Base-by-base conservation (phyloP, 805 yeast species). In the Blastobotrys muscicola region DNA sequence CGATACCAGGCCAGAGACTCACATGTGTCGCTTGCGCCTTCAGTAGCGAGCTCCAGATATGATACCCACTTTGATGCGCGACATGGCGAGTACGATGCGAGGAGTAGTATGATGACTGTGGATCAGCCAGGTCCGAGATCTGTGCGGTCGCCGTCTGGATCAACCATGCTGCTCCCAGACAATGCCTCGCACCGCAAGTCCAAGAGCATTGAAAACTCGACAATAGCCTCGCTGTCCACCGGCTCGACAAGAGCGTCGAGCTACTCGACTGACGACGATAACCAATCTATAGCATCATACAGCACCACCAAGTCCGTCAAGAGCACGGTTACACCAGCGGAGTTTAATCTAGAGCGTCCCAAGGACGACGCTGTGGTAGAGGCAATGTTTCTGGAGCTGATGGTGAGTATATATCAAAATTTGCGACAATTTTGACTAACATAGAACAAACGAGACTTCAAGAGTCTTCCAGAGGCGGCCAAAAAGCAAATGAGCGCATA, bases 401-500 rank as follows among this genome's bases (percentile, higher is more conserved):
- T 89, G 90, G 80, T 50, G 40, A 10, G 54, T 33, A 8, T 10
- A 10, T 9, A n/a, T 11, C n/a, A n/a, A n/a, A n/a, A n/a, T n/a
- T n/a, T n/a, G 33, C 12, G 31, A 30, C 6, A 30, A n/a, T 11
- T 9, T 14, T 3, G 3, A 29, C 44, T 47, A 35, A 46, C 29
- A 29, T 38, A 50, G 54, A 59, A 59, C 45, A 59, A 62, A 44
- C 75, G 96, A 55, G 94, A 89, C 59, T 82, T 85, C 62, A 76
- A 71, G 48, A 65, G 71, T 35, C 65, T 82, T 29, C 85, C 95
- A 0, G 76, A 75, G 20, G 75, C 74, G 41, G 95, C 92, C 2
- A 79, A 80, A 51, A 73, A 69, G 44, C 92, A 85, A 56, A 78
- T 90, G 83, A 70, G 76, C 55, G 74, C 73, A 52, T 87, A 82